A percentile compares a stretch with the other conserved stretches of the same genome.
Evolutionary conservation across 2,329 filamentous ascomycete species (phyloP).

Genomic region (Colletotrichum tofieldiae): DNA sequence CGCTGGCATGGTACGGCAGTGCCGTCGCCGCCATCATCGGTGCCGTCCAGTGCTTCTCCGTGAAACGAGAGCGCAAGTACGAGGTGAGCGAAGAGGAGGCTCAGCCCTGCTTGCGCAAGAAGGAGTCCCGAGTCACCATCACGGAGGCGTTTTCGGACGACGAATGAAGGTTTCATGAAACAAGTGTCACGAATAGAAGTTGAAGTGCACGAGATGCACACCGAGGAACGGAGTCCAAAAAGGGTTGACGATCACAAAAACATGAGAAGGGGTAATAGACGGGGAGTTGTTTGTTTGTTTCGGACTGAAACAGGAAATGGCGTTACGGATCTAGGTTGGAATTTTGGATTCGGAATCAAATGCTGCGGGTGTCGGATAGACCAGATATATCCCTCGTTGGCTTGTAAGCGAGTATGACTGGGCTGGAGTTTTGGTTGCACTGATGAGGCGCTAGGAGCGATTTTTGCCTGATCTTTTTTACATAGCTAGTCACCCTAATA

Average conservation of each 20-base stretch:
- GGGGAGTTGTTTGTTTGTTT: conserved; percentile 35
- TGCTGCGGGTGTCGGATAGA: conserved; percentile 23
- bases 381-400: conserved; percentile 31
- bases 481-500: conserved; percentile 32
- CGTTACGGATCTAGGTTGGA: conserved; percentile 5
- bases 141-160: conserved; percentile 40
- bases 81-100: conserved; percentile 33
- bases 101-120: conserved; percentile 30
- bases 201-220: not conserved
- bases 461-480: conserved; percentile 2
- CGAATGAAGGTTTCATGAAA: conserved; percentile 31
- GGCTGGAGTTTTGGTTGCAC: conserved; percentile 25
- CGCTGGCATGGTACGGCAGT: conserved; percentile 76
- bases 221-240: conserved; percentile 25
- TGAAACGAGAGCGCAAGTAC: conserved; percentile 53
- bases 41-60: conserved; percentile 72
- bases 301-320: conserved; percentile 10
- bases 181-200: conserved; percentile 15
- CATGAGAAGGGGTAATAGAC: conserved; percentile 25
- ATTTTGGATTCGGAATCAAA: conserved; percentile 8
- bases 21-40: conserved; percentile 70
- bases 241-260: conserved; percentile 26
- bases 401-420: conserved; percentile 15
- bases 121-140: conserved; percentile 34
- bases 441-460: conserved; percentile 16